A percentile compares a stretch with the other conserved stretches of the same genome.
phyloP scores from a whole-genome alignment of 2,329 filamentous ascomycete species.

The Clarireedia hainanense region DNA sequence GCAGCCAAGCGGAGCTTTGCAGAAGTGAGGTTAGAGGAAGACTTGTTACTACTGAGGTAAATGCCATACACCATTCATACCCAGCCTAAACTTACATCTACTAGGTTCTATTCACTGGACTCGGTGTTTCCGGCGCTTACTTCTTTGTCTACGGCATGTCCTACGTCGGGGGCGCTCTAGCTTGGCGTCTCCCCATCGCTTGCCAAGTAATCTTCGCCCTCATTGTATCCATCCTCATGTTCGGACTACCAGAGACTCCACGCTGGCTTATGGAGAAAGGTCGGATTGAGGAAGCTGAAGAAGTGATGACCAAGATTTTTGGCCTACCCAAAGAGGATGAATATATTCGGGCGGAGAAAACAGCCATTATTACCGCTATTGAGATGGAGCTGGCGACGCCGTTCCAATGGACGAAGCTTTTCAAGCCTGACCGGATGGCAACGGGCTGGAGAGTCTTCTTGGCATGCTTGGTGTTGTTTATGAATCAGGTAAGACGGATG shows the following conservation, averaged over 20 bases:
- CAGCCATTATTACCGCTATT: constrained; percentile 30
- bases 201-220: constrained; percentile 35
- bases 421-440: constrained; percentile 13
- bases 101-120: constrained; percentile 30
- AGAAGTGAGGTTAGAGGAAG: not conserved
- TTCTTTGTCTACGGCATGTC: constrained; percentile 34
- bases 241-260: constrained; percentile 33
- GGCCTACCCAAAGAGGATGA: constrained; percentile 15
- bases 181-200: constrained; percentile 37
- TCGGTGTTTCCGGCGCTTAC: constrained; percentile 39
- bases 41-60: not conserved
- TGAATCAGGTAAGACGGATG: not conserved
- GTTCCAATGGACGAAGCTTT: constrained; percentile 15
- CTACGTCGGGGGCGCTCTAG: constrained; percentile 29
- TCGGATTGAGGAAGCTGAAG: constrained; percentile 26
- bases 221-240: constrained; percentile 30
- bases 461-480: constrained; percentile 8
- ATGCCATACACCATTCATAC: too few relatives aligned
- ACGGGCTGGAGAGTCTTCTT: constrained; percentile 17
- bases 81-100: too few relatives aligned
- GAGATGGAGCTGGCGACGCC: constrained; percentile 24
- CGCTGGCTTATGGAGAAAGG: constrained; percentile 31
- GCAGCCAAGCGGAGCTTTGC: not conserved
- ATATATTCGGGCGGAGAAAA: constrained; percentile 21
- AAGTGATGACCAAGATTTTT: constrained; percentile 23